Evolutionary conservation across 2,329 filamentous ascomycete genomes (phyloP).

Genomic region (Trichoderma atrobrunneum): DNA sequence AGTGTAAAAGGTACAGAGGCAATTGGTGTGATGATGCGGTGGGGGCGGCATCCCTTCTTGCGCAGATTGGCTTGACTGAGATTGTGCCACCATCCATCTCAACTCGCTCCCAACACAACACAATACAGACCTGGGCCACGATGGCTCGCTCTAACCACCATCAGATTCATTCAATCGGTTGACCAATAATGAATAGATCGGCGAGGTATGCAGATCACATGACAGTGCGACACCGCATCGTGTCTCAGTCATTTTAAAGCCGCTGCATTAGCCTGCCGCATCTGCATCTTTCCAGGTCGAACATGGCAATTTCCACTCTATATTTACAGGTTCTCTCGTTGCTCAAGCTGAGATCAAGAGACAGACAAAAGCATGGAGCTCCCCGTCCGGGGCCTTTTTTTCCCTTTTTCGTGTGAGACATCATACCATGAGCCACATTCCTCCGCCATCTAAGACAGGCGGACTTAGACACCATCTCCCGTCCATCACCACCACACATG

Average conservation of each 20-base stretch:
- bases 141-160: background rate
- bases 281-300: background rate
- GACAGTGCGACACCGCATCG: conserved; percentile 5
- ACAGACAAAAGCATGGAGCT: background rate
- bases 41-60: background rate
- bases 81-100: conserved; percentile 11
- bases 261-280: background rate
- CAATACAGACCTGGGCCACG: background rate
- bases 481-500: background rate
- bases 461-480: conserved; percentile 8
- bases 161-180: background rate
- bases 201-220: conserved; percentile 1
- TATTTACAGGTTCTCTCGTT: background rate
- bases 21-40: background rate
- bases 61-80: background rate
- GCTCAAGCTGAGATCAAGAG: background rate
- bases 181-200: background rate
- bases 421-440: background rate
- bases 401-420: background rate
- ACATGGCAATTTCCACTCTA: background rate
- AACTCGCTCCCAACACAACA: background rate
- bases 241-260: conserved; percentile 3
- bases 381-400: background rate
- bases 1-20: background rate
- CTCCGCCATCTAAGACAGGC: conserved; percentile 5